These are phyloP conservation scores for Ramaria sp. DNA, from an alignment of 768 basidiomycete genomes.

Conservation along the genomic window DNA sequence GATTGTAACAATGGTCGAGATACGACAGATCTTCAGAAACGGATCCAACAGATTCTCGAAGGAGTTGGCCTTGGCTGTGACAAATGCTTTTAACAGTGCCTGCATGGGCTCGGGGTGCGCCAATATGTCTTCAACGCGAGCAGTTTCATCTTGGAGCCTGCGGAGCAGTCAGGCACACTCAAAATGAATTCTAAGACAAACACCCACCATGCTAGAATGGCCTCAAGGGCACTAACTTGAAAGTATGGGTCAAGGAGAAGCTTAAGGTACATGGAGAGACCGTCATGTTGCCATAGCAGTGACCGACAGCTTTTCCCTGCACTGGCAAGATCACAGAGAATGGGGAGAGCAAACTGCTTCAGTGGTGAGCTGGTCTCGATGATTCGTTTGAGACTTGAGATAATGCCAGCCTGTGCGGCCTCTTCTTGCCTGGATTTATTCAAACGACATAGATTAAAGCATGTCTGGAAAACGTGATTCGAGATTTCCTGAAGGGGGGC, in stretches of 20 bases:
- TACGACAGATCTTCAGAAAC: conserved; percentile 81
- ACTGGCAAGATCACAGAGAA: conserved; percentile 91
- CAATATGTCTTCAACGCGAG: conserved; percentile 85
- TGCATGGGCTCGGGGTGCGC: conserved; percentile 56
- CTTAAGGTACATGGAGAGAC: conserved; percentile 69
- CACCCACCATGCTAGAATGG: conserved; percentile 77
- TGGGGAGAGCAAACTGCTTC: conserved; percentile 94
- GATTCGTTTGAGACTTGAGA: conserved; percentile 83
- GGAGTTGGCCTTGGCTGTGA: conserved; percentile 75
- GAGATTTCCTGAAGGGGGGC: conserved; percentile 71
- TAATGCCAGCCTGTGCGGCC: conserved; percentile 90
- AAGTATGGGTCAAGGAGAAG: conserved; percentile 81
- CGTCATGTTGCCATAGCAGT: conserved; percentile 88
- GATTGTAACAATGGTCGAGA: conserved; percentile 65
- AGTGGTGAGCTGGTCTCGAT: conserved; percentile 84
- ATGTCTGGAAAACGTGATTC: conserved; percentile 95
- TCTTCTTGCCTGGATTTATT: conserved; percentile 95
- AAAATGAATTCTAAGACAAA: neutral
- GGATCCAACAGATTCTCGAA: conserved; percentile 91
- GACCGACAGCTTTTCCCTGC: conserved; percentile 90
- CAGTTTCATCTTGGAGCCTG: conserved; percentile 93
- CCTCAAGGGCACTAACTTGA: conserved; percentile 86
- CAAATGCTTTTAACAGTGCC: conserved; percentile 67
- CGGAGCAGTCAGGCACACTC: neutral
- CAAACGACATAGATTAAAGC: conserved; percentile 90